These are phyloP conservation scores for Boletellus sp. DNA, from an alignment of 1,284 basidiomycete species.

Conservation along the genomic window DNA sequence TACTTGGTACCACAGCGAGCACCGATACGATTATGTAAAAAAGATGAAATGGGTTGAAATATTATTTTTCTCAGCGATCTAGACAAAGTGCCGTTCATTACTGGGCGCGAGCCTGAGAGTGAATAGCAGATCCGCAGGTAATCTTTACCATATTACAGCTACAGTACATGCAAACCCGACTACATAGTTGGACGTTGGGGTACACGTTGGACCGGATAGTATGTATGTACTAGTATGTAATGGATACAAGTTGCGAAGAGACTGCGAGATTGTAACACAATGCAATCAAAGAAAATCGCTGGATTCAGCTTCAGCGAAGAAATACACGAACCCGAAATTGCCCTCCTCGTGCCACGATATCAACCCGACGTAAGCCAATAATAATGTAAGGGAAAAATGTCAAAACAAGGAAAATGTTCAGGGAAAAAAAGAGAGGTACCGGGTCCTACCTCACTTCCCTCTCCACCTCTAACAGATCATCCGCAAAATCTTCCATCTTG, in stretches of 20 bases:
- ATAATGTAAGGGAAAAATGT: background rate
- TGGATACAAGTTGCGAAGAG: conserved; percentile 12
- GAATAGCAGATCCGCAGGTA: no score
- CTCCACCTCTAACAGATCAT: conserved; percentile 46
- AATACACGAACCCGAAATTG: background rate
- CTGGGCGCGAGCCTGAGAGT: no score
- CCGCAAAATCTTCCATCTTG: conserved; percentile 60
- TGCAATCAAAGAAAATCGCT: background rate
- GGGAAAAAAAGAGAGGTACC: background rate
- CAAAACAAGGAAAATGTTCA: background rate
- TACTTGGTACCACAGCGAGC: no score
- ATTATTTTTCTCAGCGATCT: no score
- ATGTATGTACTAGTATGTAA: background rate
- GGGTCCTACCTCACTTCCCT: conserved; percentile 17
- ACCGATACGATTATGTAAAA: no score
- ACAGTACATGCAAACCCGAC: background rate
- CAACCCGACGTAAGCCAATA: no score
- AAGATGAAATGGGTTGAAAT: no score
- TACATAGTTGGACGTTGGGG: background rate
- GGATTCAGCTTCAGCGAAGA: background rate
- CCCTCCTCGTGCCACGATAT: background rate
- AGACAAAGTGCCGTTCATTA: no score
- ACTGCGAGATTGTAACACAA: conserved; percentile 2
- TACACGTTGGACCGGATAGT: background rate
- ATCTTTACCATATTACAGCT: background rate